phyloP scores from a whole-genome alignment of 2,329 filamentous ascomycete genomes.

The Ramularia endophylla region DNA sequence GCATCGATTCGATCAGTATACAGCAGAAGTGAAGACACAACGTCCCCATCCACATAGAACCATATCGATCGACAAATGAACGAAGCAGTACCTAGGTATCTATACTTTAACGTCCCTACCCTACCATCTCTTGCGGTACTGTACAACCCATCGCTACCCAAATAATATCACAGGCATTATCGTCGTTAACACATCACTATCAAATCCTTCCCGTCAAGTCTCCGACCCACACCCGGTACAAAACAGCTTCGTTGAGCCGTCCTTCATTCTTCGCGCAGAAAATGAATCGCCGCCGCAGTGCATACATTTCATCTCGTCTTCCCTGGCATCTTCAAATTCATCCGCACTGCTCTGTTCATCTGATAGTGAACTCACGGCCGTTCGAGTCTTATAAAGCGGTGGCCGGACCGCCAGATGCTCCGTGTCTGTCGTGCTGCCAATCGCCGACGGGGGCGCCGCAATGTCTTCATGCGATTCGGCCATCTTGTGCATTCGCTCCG shows the following conservation, averaged over 20 bases:
- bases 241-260: slow-evolving; percentile 51
- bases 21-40: too few species aligned
- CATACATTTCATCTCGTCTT: slow-evolving; percentile 41
- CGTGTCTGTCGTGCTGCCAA: slow-evolving; percentile 8
- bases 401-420: slow-evolving; percentile 21
- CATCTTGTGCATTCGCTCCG: slow-evolving; percentile 13
- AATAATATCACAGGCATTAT: too few species aligned
- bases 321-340: slow-evolving; percentile 41
- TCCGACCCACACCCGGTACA: slow-evolving; percentile 49
- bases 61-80: too few species aligned
- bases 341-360: slow-evolving; percentile 47
- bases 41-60: too few species aligned
- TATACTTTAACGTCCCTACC: too few species aligned
- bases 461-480: slow-evolving; percentile 9
- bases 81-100: too few species aligned
- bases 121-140: too few species aligned
- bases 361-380: slow-evolving; percentile 51
- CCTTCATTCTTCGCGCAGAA: slow-evolving; percentile 51
- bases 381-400: slow-evolving; percentile 35
- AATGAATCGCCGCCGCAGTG: slow-evolving; percentile 58
- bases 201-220: slow-evolving; percentile 1
- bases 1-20: too few species aligned
- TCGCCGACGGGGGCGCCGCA: slow-evolving; percentile 2
- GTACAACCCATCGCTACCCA: too few species aligned
- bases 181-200: too few species aligned